phyloP scores from a whole-genome alignment of 352 stramenopile genomes.

The Phytophthora meadii region DNA sequence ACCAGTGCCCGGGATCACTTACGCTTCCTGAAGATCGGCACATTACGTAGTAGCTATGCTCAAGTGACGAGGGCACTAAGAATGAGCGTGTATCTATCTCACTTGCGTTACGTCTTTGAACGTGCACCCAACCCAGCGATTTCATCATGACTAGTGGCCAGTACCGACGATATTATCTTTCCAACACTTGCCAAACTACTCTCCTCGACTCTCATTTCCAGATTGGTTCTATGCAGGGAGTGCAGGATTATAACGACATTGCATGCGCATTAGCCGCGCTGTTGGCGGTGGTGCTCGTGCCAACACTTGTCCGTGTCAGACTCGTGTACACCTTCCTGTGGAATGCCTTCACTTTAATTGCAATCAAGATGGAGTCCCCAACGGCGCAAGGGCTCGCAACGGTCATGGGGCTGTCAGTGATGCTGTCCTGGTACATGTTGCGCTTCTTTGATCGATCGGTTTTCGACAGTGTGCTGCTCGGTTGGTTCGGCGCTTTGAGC shows the following conservation, averaged over 20 bases:
- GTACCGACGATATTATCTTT: constrained; percentile 11
- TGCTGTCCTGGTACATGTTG: constrained; percentile 46
- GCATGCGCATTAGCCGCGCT: constrained; percentile 17
- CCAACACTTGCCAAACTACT: not conserved
- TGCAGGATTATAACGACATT: constrained; percentile 22
- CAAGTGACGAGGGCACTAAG: constrained; percentile 10
- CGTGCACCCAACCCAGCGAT: constrained; percentile 12
- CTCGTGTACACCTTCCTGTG: constrained; percentile 39
- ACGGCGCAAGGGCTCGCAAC: constrained; percentile 38
- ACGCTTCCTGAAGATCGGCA: constrained; percentile 26
- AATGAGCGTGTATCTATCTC: constrained; percentile 30
- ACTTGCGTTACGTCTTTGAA: constrained; percentile 6
- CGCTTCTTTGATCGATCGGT: constrained; percentile 37
- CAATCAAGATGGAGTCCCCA: constrained; percentile 29
- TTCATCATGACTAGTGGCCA: constrained; percentile 16
- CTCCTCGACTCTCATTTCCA: constrained; percentile 10
- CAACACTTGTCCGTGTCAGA: constrained; percentile 28
- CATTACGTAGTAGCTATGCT: constrained; percentile 15
- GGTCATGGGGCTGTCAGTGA: constrained; percentile 36
- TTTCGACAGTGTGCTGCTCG: constrained; percentile 44
- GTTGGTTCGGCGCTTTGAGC: constrained; percentile 42
- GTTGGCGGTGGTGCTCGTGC: constrained; percentile 29
- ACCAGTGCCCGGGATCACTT: constrained; percentile 53
- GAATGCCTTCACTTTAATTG: constrained; percentile 31
- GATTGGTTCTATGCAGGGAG: constrained; percentile 20